Conservation (phyloP, 192 early-diverging fungal species). For the Obelidium mucronatum region DNA sequence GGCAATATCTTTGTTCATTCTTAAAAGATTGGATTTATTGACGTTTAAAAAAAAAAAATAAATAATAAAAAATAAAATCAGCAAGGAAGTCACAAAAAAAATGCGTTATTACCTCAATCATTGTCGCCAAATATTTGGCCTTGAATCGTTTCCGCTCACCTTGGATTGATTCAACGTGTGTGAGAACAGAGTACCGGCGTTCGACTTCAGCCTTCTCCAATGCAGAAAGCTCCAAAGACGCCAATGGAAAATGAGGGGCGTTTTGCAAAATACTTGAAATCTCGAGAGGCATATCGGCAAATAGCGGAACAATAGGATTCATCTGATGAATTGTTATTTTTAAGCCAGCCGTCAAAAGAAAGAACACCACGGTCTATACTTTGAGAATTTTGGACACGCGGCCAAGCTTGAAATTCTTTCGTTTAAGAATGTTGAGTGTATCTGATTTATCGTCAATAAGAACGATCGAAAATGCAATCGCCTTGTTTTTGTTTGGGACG, state of each 20-base stretch:
- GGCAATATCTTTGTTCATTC: neutral
- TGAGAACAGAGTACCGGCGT: neutral
- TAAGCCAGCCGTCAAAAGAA: no score
- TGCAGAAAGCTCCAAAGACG: neutral
- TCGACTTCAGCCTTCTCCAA: neutral
- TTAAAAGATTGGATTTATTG: neutral
- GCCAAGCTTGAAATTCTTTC: no score
- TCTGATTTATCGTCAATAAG: no score
- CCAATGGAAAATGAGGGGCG: slow-evolving; percentile 29
- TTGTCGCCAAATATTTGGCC: no score
- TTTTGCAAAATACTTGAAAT: slow-evolving; percentile 47
- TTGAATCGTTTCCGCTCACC: neutral
- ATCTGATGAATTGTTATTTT: no score
- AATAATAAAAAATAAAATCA: neutral
- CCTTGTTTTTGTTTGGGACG: no score
- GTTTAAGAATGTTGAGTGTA: no score
- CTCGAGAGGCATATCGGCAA: slow-evolving; percentile 55
- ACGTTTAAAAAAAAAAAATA: neutral
- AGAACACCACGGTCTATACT: no score
- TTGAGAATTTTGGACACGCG: no score
- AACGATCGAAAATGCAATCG: no score
- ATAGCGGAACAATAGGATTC: slow-evolving; percentile 51
- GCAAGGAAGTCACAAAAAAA: neutral
- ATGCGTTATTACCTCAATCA: neutral
- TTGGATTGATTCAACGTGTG: neutral